A percentile compares a stretch with the other conserved stretches of the same genome.
Evolutionary conservation across 2,329 filamentous ascomycete genomes (phyloP).

Genomic region (Aspergillus nomiae): DNA sequence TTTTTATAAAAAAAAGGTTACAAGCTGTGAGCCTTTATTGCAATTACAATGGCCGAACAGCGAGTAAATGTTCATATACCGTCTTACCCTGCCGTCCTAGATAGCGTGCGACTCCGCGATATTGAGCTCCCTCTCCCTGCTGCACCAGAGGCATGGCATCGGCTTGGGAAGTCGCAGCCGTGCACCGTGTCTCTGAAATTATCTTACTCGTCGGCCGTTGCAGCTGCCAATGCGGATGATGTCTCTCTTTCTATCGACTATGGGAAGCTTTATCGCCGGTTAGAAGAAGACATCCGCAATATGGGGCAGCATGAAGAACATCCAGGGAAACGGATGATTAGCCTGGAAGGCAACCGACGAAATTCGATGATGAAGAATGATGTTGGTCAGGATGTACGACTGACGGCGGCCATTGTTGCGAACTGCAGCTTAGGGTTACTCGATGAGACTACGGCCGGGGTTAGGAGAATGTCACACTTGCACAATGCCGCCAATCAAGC

Average conservation of each 20-base stretch:
- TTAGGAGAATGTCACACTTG: slow-evolving; percentile 36
- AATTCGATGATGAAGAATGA: slow-evolving; percentile 32
- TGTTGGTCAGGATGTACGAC: slow-evolving; percentile 37
- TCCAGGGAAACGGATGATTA: slow-evolving; percentile 28
- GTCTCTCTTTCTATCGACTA: slow-evolving; percentile 51
- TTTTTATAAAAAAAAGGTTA: neutral
- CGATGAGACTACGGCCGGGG: slow-evolving; percentile 40
- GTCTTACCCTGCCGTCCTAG: slow-evolving; percentile 35
- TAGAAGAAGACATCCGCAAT: slow-evolving; percentile 38
- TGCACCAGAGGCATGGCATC: slow-evolving; percentile 50
- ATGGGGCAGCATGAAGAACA: slow-evolving; percentile 27
- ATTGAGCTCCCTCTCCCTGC: slow-evolving; percentile 47
- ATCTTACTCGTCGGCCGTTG: slow-evolving; percentile 43
- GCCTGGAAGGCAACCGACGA: slow-evolving; percentile 28
- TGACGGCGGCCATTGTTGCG: slow-evolving; percentile 38
- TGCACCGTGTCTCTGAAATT: slow-evolving; percentile 46
- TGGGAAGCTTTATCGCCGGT: slow-evolving; percentile 48
- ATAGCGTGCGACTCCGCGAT: slow-evolving; percentile 44
- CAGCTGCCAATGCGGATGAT: slow-evolving; percentile 46
- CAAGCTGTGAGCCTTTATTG: neutral
- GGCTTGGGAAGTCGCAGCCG: slow-evolving; percentile 48
- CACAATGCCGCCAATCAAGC: slow-evolving; percentile 16
- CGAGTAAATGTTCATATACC: slow-evolving; percentile 34
- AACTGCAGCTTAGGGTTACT: slow-evolving; percentile 37
- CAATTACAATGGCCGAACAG: slow-evolving; percentile 26